Conservation (phyloP, 306 rosid genomes). For the Sechiopsis laciniata region DNA sequence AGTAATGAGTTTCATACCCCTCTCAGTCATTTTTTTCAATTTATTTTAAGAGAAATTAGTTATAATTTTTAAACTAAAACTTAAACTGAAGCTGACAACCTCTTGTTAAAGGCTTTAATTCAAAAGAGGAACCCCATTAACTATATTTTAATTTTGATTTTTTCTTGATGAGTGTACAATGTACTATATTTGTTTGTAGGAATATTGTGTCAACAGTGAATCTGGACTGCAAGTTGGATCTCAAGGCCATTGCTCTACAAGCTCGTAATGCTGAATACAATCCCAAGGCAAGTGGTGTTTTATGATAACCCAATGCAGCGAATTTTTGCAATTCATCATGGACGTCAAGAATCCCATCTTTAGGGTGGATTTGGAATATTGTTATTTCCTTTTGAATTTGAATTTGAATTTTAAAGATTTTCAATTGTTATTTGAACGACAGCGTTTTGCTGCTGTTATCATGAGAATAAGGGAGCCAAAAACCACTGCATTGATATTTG, state of each 20-base stretch:
- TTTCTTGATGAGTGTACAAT: neutral
- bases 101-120: neutral
- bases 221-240: constrained; percentile 91
- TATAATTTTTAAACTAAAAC: neutral
- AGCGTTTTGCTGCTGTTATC: constrained; percentile 98
- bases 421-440: constrained; percentile 9
- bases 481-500: constrained; percentile 90
- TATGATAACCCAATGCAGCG: neutral
- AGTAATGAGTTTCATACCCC: neutral
- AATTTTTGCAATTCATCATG: neutral
- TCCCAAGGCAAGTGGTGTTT: constrained; percentile 62
- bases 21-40: neutral
- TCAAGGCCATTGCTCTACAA: constrained; percentile 77
- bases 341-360: constrained; percentile 10
- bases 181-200: constrained; percentile 34
- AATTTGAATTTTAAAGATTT: constrained; percentile 5
- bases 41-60: neutral
- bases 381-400: constrained; percentile 10
- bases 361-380: neutral
- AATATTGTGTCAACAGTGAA: constrained; percentile 91
- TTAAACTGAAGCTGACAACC: neutral
- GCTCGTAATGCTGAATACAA: constrained; percentile 98
- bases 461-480: constrained; percentile 99
- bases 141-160: neutral
- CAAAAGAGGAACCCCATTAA: neutral